These are phyloP conservation scores for Moricandia arvensis DNA, from an alignment of 345 rosid genomes.

Conservation along the genomic window DNA sequence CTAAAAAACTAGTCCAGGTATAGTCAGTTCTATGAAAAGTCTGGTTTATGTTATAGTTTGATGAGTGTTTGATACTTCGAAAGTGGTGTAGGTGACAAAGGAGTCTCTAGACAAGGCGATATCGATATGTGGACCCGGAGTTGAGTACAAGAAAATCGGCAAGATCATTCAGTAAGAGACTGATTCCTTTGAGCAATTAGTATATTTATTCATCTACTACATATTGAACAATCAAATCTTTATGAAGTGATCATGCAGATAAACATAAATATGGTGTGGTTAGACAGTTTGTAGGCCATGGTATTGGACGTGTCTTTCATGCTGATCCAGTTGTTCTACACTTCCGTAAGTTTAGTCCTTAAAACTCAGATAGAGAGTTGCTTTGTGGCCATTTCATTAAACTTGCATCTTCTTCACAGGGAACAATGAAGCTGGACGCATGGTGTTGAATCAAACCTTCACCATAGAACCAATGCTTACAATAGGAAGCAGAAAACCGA, in stretches of 20 bases:
- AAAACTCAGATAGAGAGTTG: not conserved
- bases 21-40: not conserved
- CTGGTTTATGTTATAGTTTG: not conserved
- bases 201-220: not conserved
- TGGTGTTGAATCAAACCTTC: constrained; percentile 92
- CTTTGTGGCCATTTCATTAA: not conserved
- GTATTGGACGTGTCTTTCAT: constrained; percentile 86
- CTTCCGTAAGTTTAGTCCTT: constrained; percentile 49
- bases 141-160: constrained; percentile 80
- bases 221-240: not conserved
- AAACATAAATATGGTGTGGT: constrained; percentile 79
- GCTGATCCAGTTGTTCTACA: constrained; percentile 84
- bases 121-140: constrained; percentile 81
- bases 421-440: constrained; percentile 67
- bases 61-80: constrained; percentile 8
- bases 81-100: constrained; percentile 66
- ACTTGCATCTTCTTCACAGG: constrained; percentile 43
- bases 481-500: constrained; percentile 68
- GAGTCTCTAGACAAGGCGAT: constrained; percentile 79
- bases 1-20: constrained; percentile 81
- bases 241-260: constrained; percentile 78
- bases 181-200: not conserved
- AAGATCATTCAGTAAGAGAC: constrained; percentile 74
- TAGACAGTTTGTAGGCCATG: constrained; percentile 84
- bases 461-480: constrained; percentile 96